A percentile compares a stretch with the other conserved stretches of the same genome.
phyloP scores from a whole-genome alignment of 2,329 filamentous ascomycete genomes.

The Claviceps pazoutovae region DNA sequence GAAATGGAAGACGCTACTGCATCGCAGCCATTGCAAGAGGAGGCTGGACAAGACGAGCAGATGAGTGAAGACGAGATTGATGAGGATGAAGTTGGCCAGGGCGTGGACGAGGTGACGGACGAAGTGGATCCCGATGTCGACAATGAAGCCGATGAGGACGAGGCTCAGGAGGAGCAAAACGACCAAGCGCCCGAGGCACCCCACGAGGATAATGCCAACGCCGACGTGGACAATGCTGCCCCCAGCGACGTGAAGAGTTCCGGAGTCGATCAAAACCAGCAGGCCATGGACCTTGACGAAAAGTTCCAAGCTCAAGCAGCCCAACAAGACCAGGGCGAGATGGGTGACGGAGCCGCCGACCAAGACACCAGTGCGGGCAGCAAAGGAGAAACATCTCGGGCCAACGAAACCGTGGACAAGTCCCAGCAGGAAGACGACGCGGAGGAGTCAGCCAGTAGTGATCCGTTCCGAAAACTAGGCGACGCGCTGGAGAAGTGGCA shows the following conservation, averaged over 20 bases:
- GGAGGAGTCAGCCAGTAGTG: constrained; percentile 31
- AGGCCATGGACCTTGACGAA: constrained; percentile 48
- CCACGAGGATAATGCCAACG: constrained; percentile 32
- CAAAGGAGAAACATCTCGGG: constrained; percentile 40
- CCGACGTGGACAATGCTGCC: constrained; percentile 47
- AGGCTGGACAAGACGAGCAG: constrained; percentile 32
- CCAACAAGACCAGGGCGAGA: constrained; percentile 51
- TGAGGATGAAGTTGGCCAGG: constrained; percentile 28
- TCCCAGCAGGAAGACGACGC: constrained; percentile 31
- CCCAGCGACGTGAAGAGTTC: constrained; percentile 50
- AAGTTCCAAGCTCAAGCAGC: constrained; percentile 45
- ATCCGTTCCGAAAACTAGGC: constrained; percentile 88
- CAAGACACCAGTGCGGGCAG: constrained; percentile 50
- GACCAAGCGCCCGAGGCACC: constrained; percentile 20
- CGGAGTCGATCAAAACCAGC: constrained; percentile 51
- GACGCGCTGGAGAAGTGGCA: constrained; percentile 91
- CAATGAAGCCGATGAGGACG: constrained; percentile 2
- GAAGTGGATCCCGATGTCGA: constrained; percentile 23
- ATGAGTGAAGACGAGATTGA: constrained; percentile 29
- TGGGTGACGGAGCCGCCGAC: constrained; percentile 50
- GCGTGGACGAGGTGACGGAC: constrained; percentile 39
- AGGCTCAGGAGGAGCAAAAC: constrained; percentile 22
- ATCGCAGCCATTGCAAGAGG: constrained; percentile 24
- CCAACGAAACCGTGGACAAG: constrained; percentile 34
- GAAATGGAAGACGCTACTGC: constrained; percentile 23